These are phyloP conservation scores for Diaporthe vaccinii DNA, from an alignment of 2,329 filamentous ascomycete genomes.

Conservation along the genomic window DNA sequence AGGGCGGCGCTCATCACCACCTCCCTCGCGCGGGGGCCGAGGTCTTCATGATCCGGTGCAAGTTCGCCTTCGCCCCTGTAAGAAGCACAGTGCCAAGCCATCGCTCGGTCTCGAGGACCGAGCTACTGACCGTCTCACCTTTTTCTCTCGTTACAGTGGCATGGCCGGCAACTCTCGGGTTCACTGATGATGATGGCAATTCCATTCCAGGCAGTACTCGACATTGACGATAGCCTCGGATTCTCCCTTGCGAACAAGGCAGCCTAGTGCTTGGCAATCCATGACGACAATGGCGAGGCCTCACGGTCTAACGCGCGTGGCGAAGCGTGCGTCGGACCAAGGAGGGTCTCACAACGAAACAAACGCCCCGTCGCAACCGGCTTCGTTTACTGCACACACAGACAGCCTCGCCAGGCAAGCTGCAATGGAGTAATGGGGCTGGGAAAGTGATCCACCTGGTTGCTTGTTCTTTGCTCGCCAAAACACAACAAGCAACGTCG, in stretches of 20 bases:
- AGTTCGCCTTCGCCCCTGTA: neutral
- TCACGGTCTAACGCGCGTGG: neutral
- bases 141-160: conserved; percentile 21
- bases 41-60: conserved; percentile 19
- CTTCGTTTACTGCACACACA: neutral
- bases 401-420: conserved; percentile 20
- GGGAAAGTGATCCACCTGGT: conserved; percentile 5
- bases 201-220: conserved; percentile 1
- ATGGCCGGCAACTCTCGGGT: conserved; percentile 24
- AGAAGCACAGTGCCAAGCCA: conserved; percentile 12
- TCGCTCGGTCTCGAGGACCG: conserved; percentile 19
- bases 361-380: neutral
- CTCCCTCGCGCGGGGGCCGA: conserved; percentile 3
- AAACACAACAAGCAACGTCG: neutral
- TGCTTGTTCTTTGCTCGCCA: conserved; percentile 15
- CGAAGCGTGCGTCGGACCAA: neutral
- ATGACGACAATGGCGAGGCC: conserved; percentile 20
- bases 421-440: neutral
- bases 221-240: conserved; percentile 20
- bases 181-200: neutral
- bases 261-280: conserved; percentile 6
- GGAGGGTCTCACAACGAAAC: neutral
- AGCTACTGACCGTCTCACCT: conserved; percentile 30
- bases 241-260: neutral
- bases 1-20: conserved; percentile 26